Conservation (phyloP, 164 flowering plant species). For the Magnolia officinalis region DNA sequence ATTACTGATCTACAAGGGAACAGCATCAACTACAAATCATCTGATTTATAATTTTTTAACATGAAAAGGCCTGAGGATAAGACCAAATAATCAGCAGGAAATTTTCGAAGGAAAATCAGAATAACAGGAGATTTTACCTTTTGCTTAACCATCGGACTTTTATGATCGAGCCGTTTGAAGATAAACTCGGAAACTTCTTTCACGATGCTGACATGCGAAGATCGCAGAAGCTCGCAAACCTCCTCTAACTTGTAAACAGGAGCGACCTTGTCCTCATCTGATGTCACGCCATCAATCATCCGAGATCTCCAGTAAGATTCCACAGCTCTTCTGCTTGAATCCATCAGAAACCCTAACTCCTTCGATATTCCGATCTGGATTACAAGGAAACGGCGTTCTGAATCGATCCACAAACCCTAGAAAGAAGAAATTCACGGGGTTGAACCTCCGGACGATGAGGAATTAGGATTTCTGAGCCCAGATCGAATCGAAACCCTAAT, state of each 20-base stretch:
- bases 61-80: neutral
- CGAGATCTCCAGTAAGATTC: conserved; percentile 98
- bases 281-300: conserved; percentile 74
- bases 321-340: conserved; percentile 91
- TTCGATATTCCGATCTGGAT: neutral
- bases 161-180: conserved; percentile 82
- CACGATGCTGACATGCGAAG: conserved; percentile 78
- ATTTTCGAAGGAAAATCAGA: too few relatives aligned
- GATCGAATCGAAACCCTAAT: neutral
- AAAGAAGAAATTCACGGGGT: neutral
- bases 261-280: conserved; percentile 89
- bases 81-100: too few relatives aligned
- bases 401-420: neutral
- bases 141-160: conserved; percentile 88
- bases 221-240: conserved; percentile 45
- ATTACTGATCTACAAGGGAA: neutral
- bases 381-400: neutral
- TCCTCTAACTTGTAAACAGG: conserved; percentile 83
- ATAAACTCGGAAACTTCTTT: conserved; percentile 82
- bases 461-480: neutral
- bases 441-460: neutral
- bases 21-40: neutral
- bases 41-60: too few relatives aligned
- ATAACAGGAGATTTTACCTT: conserved; percentile 39
- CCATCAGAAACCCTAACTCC: conserved; percentile 36